phyloP scores from a whole-genome alignment of 805 yeast species.

The Candida koratica region DNA sequence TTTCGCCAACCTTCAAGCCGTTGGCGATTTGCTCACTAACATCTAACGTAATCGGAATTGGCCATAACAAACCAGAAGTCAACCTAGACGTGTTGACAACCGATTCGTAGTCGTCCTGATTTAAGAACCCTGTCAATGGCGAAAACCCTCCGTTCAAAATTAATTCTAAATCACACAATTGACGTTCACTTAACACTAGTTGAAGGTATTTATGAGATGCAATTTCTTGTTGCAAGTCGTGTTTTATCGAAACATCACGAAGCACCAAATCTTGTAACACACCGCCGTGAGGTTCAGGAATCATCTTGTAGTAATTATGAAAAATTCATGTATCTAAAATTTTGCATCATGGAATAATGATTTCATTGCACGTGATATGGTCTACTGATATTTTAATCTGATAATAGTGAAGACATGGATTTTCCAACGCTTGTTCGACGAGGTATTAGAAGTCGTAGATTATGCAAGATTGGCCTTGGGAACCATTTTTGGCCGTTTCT shows the following conservation, averaged over 20 bases:
- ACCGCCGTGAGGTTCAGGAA: conserved; percentile 86
- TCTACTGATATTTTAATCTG: too few relatives aligned
- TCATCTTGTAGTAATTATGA: too few relatives aligned
- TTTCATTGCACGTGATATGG: conserved; percentile 17
- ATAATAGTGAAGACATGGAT: conserved; percentile 8
- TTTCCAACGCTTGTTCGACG: too few relatives aligned
- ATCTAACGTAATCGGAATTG: conserved; percentile 90
- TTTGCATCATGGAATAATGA: conserved; percentile 6
- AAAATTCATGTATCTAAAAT: too few relatives aligned
- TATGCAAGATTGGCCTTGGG: too few relatives aligned
- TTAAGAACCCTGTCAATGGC: conserved; percentile 67
- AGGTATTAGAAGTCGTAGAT: too few relatives aligned
- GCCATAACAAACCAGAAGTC: conserved; percentile 75
- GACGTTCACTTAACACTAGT: conserved; percentile 73
- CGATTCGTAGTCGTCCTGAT: conserved; percentile 61
- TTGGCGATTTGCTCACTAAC: conserved; percentile 48
- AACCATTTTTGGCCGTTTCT: too few relatives aligned
- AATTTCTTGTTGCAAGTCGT: conserved; percentile 56
- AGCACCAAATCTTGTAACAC: conserved; percentile 76
- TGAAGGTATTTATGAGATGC: conserved; percentile 37
- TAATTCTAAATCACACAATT: conserved; percentile 88
- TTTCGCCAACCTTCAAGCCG: conserved; percentile 49
- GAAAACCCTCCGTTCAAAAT: conserved; percentile 93
- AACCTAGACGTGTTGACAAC: conserved; percentile 71
- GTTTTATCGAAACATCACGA: conserved; percentile 67